Percentiles rank a stretch among this genome's conserved stretches.
Conservation (phyloP, 768 basidiomycete species). For the Naganishia kalamii region DNA sequence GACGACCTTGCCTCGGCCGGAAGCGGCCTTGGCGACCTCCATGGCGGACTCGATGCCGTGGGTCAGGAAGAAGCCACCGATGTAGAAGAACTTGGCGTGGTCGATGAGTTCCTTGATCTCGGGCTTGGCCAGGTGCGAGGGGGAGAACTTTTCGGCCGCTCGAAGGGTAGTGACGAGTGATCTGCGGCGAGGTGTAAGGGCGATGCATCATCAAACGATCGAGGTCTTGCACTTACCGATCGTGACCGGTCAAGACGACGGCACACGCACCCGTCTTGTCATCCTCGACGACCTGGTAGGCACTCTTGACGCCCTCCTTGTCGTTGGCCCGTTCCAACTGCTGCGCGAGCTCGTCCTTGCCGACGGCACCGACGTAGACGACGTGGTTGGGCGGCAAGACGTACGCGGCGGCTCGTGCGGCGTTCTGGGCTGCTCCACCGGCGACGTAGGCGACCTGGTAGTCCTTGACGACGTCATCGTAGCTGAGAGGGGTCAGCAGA, state of each 20-base stretch:
- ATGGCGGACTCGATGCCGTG: conserved; percentile 72
- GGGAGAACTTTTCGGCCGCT: conserved; percentile 81
- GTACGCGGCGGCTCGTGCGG: conserved; percentile 93
- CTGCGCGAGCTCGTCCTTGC: conserved; percentile 81
- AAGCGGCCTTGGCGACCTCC: conserved; percentile 69
- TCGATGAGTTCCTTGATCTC: conserved; percentile 69
- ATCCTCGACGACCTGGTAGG: conserved; percentile 79
- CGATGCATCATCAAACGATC: not conserved
- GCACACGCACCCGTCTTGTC: conserved; percentile 94
- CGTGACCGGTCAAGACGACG: conserved; percentile 85
- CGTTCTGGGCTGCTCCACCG: conserved; percentile 93
- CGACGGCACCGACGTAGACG: conserved; percentile 90
- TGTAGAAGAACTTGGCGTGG: conserved; percentile 78
- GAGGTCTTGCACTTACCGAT: conserved; percentile 64
- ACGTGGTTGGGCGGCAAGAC: conserved; percentile 79
- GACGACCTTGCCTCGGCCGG: conserved; percentile 74
- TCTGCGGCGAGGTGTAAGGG: conserved; percentile 48
- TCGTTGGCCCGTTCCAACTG: conserved; percentile 84
- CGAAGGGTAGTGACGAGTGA: conserved; percentile 88
- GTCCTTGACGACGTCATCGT: conserved; percentile 74
- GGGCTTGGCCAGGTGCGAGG: conserved; percentile 69
- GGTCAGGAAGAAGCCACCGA: conserved; percentile 95
- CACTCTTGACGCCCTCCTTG: conserved; percentile 79
- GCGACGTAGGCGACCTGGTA: conserved; percentile 82
- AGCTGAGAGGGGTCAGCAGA: conserved; percentile 55